Conservation (phyloP, 441 rosid genomes). For the Rhodomyrtus psidioides region DNA sequence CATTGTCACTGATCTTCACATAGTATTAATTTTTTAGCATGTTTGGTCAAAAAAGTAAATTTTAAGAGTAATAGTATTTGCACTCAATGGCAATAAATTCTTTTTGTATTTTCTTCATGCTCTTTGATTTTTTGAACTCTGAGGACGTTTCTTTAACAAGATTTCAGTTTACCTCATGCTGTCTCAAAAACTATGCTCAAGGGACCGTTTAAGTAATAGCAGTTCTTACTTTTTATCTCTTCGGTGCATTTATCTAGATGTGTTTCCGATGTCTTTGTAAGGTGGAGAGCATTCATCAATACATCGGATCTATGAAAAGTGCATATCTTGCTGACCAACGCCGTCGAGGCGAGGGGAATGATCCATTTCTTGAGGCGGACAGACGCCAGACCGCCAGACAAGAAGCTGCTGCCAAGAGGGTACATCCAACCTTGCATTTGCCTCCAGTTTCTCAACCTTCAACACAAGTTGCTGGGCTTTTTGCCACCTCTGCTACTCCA, state of each 20-base stretch:
- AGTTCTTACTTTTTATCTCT: not conserved
- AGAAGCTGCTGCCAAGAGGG: slow-evolving; percentile 97
- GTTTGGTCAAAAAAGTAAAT: not conserved
- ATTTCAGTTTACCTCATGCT: not conserved
- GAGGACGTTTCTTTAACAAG: not conserved
- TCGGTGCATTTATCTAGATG: not conserved
- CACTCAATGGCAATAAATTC: not conserved
- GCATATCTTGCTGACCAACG: slow-evolving; percentile 94
- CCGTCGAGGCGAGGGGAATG: slow-evolving; percentile 67
- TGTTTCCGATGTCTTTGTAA: slow-evolving; percentile 12
- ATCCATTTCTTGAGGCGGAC: slow-evolving; percentile 98
- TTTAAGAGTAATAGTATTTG: not conserved
- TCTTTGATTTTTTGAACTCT: not conserved
- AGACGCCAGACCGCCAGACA: slow-evolving; percentile 94
- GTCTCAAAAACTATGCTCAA: not conserved
- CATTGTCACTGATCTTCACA: not conserved
- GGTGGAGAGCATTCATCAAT: slow-evolving; percentile 95
- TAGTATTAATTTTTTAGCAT: not conserved
- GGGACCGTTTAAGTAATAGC: not conserved
- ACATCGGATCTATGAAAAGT: slow-evolving; percentile 83
- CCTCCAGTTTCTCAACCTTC: slow-evolving; percentile 70
- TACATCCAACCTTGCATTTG: slow-evolving; percentile 93
- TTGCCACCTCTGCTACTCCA: slow-evolving; percentile 51
- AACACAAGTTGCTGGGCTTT: slow-evolving; percentile 60
- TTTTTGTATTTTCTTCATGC: not conserved